phyloP scores from a whole-genome alignment of 495 filamentous ascomycete genomes.

The Bryoglossum gracile region DNA sequence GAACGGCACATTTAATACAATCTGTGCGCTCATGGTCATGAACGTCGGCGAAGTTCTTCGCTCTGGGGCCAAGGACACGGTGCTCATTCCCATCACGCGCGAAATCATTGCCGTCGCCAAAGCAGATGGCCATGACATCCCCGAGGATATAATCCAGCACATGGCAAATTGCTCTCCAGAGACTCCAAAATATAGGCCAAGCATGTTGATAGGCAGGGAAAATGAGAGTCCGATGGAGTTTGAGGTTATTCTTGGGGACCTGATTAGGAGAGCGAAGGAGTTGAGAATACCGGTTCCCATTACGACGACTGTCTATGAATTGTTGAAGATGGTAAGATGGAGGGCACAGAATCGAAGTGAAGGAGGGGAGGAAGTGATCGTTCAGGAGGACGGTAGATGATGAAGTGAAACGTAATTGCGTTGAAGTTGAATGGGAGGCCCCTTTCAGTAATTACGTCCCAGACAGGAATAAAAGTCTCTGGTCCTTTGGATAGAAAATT shows the following conservation, averaged over 20 bases:
- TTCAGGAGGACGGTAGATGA: no score
- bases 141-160: slow-evolving; percentile 43
- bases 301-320: slow-evolving; percentile 37
- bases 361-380: not conserved
- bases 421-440: no score
- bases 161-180: slow-evolving; percentile 32
- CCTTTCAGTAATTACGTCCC: no score
- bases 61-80: not conserved
- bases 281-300: slow-evolving; percentile 36
- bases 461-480: no score
- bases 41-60: slow-evolving; percentile 30
- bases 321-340: slow-evolving; percentile 31
- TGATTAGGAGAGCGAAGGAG: slow-evolving; percentile 37
- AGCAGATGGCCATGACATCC: slow-evolving; percentile 32
- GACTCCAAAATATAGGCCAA: slow-evolving; percentile 43
- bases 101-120: slow-evolving; percentile 3
- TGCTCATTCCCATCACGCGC: slow-evolving; percentile 1
- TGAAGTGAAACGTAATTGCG: no score
- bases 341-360: slow-evolving; percentile 7
- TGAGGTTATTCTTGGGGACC: slow-evolving; percentile 46
- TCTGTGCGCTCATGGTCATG: slow-evolving; percentile 38
- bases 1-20: slow-evolving; percentile 39
- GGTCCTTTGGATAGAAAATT: no score
- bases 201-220: slow-evolving; percentile 44
- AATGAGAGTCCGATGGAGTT: slow-evolving; percentile 41